These are phyloP conservation scores for Sporothrix pseudoabietina DNA, from an alignment of 2,329 filamentous ascomycete genomes.

Conservation along the genomic window DNA sequence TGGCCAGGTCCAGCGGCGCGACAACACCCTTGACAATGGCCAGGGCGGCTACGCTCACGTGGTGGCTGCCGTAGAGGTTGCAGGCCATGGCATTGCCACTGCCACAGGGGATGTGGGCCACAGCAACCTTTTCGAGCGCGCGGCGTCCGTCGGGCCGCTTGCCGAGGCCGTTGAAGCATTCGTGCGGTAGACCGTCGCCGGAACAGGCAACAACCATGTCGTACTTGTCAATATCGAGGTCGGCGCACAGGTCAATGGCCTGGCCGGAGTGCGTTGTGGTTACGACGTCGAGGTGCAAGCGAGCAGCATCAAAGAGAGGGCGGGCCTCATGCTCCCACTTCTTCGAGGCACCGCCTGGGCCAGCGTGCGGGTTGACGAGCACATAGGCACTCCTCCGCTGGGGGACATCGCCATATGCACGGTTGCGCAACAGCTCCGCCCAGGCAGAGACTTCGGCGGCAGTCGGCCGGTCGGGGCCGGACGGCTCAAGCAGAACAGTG, in stretches of 20 bases:
- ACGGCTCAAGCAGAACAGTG: slow-evolving; percentile 15
- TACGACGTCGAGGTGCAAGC: slow-evolving; percentile 73
- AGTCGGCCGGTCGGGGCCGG: slow-evolving; percentile 37
- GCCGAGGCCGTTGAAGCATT: slow-evolving; percentile 91
- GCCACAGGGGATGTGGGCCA: slow-evolving; percentile 87
- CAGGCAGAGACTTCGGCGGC: slow-evolving; percentile 59
- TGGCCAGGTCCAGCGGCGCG: slow-evolving; percentile 83
- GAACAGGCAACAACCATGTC: slow-evolving; percentile 89
- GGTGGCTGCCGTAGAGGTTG: slow-evolving; percentile 82
- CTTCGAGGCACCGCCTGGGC: slow-evolving; percentile 73
- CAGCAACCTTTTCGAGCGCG: slow-evolving; percentile 75
- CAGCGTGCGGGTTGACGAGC: slow-evolving; percentile 87
- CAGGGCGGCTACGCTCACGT: slow-evolving; percentile 73
- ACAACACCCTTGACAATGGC: slow-evolving; percentile 83
- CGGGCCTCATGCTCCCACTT: slow-evolving; percentile 74
- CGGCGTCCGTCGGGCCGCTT: slow-evolving; percentile 72
- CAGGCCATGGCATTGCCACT: slow-evolving; percentile 92
- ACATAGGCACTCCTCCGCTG: slow-evolving; percentile 79
- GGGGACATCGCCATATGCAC: slow-evolving; percentile 70
- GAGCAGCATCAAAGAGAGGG: slow-evolving; percentile 80
- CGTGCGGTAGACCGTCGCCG: slow-evolving; percentile 87
- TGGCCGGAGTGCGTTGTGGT: slow-evolving; percentile 73
- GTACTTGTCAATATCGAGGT: slow-evolving; percentile 75
- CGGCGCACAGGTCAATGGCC: slow-evolving; percentile 73
- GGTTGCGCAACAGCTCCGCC: slow-evolving; percentile 64